Evolutionary conservation across 2,329 filamentous ascomycete species (phyloP), one percentile per base, ranked within the genome.

Genomic region (Paraphaeosphaeria minitans): DNA sequence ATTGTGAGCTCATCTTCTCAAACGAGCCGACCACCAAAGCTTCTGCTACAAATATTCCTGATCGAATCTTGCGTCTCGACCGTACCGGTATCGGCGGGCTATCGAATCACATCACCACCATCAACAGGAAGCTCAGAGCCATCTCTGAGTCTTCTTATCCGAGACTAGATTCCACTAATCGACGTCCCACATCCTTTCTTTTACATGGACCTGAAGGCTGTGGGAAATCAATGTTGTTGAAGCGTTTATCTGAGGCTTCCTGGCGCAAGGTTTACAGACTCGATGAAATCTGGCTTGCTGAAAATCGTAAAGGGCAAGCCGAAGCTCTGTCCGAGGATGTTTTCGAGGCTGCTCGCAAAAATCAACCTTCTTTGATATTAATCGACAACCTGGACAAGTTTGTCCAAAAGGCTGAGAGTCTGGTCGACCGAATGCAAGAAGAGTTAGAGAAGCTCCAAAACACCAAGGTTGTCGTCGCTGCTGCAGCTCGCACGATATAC

Each of bases 181-280:
- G 71, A 43, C 72, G 73, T n/a, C 69, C 72, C 47, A 72, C 84
- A 53, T 87, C 87, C 0, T 83, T 95, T 37, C 82, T 95, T 24
- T 81, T 97, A 4, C 89, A 96, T 72, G 94, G 94, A 14, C 88
- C 91, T 19, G 86, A 87, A 61, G 93, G 94, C 12, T 96, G 91
- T 0, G 94, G 94, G 24, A 97, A 97, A 78, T 89, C 87, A 0
- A 83, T 90, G 63, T 80, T 97, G 0, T 79, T 97, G 1, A 76
- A 89, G 16, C 84, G 85, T 33, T 81, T 97, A 21, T 85, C 87
- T 9, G 62, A 75, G 33, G 83, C 81, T 7, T 85, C 87, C 0
- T 97, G 92, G 91, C 86, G 85, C 22, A 85, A 85, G 42, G 86
- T 93, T 0, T 84, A 90, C 64, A 83, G 80, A 55, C 79, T 93